These are phyloP conservation scores for Chaetomiaceae sp. DNA, from an alignment of 2,329 filamentous ascomycete genomes.

Conservation along the genomic window DNA sequence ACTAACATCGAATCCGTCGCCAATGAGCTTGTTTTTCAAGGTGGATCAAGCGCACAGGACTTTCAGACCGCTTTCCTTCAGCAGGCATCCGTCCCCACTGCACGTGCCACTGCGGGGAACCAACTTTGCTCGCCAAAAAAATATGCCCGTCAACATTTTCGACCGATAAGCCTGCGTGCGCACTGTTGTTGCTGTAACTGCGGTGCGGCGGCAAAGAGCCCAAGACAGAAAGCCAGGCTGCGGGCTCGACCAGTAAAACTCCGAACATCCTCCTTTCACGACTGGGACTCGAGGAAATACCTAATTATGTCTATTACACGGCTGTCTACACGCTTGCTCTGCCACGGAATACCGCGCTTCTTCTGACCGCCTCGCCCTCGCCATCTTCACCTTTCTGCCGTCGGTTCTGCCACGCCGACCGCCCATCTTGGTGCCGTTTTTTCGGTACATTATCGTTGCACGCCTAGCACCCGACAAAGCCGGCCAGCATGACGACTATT, in stretches of 20 bases:
- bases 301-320: conserved; percentile 15
- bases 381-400: background rate
- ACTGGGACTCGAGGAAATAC: background rate
- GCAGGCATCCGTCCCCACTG: background rate
- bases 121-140: conserved; percentile 8
- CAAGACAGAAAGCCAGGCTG: background rate
- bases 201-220: conserved; percentile 10
- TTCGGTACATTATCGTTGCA: background rate
- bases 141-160: conserved; percentile 11
- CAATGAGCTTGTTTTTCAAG: background rate
- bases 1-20: no score
- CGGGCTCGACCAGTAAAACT: conserved; percentile 2
- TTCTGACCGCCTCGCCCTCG: background rate
- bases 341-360: conserved; percentile 1
- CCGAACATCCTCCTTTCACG: background rate
- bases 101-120: conserved; percentile 22
- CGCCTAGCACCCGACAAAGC: background rate
- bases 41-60: background rate
- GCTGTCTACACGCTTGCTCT: background rate
- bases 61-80: conserved; percentile 19
- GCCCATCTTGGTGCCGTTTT: background rate
- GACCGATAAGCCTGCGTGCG: conserved; percentile 9
- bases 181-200: no score
- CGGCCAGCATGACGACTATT: conserved; percentile 29
- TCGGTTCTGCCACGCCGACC: background rate